phyloP scores from a whole-genome alignment of 2,329 filamentous ascomycete species.

The Beauveria sp. region DNA sequence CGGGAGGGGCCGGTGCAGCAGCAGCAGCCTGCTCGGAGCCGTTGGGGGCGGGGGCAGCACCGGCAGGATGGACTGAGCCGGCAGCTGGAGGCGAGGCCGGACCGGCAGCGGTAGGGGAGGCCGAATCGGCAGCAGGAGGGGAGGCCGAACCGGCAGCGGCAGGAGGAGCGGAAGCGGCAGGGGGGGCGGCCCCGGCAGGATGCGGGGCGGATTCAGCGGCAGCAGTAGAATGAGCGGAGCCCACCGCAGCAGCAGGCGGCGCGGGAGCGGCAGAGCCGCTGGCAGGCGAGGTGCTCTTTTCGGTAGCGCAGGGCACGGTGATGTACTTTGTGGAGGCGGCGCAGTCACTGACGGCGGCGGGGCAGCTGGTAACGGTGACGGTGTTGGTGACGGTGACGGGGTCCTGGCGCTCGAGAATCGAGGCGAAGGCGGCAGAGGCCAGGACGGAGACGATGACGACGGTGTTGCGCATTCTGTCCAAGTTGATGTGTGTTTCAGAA shows the following conservation, averaged over 20 bases:
- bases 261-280: background rate
- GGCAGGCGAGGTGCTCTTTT: background rate
- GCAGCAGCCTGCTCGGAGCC: background rate
- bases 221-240: background rate
- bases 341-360: background rate
- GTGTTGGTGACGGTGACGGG: constrained; percentile 1
- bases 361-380: constrained; percentile 9
- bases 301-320: background rate
- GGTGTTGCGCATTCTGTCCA: constrained; percentile 1
- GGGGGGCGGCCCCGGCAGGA: too few relatives aligned
- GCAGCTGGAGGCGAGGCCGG: too few relatives aligned
- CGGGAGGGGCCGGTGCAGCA: background rate
- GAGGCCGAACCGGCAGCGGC: background rate
- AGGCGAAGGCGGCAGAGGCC: constrained; percentile 4
- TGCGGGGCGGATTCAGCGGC: background rate
- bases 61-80: background rate
- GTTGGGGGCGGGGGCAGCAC: background rate
- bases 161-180: too few relatives aligned
- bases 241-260: background rate
- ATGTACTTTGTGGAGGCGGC: constrained; percentile 5
- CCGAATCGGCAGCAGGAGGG: too few relatives aligned
- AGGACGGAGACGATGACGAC: background rate
- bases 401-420: background rate
- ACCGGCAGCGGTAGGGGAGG: too few relatives aligned
- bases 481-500: background rate